A percentile compares a stretch with the other conserved stretches of the same genome.
Evolutionary conservation across 1,284 basidiomycete species (phyloP).

Genomic region (Rhizoctonia solani): DNA sequence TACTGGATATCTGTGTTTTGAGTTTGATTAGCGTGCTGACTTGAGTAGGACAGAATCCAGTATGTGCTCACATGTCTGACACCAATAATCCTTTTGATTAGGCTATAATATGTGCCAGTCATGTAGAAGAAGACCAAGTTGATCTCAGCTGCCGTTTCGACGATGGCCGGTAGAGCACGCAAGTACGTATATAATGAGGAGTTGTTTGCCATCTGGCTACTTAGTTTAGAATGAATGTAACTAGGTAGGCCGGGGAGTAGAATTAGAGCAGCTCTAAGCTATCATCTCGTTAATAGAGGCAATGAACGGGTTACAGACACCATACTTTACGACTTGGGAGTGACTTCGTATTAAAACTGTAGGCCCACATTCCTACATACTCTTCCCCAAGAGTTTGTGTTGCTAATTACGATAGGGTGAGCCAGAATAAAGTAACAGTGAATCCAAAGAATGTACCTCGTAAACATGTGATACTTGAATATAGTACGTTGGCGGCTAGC

Average conservation of each 20-base stretch:
- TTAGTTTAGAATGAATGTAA: conserved; percentile 61
- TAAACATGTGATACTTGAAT: conserved; percentile 77
- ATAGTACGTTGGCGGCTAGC: conserved; percentile 67
- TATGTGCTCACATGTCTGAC: conserved; percentile 67
- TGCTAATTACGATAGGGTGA: conserved; percentile 51
- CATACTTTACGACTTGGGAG: conserved; percentile 50
- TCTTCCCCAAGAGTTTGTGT: conserved; percentile 87
- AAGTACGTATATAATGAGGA: conserved; percentile 41
- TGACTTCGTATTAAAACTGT: conserved; percentile 51
- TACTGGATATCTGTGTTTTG: conserved; percentile 64
- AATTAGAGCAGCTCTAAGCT: conserved; percentile 59
- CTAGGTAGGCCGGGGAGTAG: conserved; percentile 67
- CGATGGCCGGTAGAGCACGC: conserved; percentile 51
- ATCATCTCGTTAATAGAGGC: conserved; percentile 4
- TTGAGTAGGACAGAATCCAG: neutral
- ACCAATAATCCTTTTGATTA: conserved; percentile 71
- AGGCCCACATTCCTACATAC: conserved; percentile 85
- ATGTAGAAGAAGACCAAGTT: conserved; percentile 85
- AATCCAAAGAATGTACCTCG: conserved; percentile 56
- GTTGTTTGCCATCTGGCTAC: conserved; percentile 41
- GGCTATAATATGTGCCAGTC: conserved; percentile 75
- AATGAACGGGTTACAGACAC: neutral
- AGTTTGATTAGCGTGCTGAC: neutral
- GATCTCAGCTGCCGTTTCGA: conserved; percentile 66
- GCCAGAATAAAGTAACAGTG: conserved; percentile 27